Evolutionary conservation across 2,329 filamentous ascomycete species (phyloP).

Genomic region (Nigrograna mackinnonii): DNA sequence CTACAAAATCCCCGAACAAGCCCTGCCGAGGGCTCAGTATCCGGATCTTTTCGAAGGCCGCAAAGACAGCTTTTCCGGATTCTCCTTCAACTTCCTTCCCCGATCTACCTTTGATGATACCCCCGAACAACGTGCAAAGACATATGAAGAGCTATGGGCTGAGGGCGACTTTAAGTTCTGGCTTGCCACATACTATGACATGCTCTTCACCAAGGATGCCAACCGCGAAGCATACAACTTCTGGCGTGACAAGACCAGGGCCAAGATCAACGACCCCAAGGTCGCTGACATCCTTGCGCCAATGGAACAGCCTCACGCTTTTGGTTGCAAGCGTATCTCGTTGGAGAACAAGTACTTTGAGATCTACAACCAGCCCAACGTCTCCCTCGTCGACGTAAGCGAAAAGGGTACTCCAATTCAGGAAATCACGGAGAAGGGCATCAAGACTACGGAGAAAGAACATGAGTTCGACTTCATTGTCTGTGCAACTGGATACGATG

Average conservation of each 20-base stretch:
- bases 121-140: slow-evolving; percentile 17
- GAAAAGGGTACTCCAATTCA: slow-evolving; percentile 45
- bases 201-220: slow-evolving; percentile 36
- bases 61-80: slow-evolving; percentile 16
- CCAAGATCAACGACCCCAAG: slow-evolving; percentile 37
- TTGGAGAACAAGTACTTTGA: slow-evolving; percentile 40
- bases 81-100: slow-evolving; percentile 21
- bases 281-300: slow-evolving; percentile 47
- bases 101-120: slow-evolving; percentile 22
- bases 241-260: slow-evolving; percentile 45
- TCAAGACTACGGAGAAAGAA: slow-evolving; percentile 51
- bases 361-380: slow-evolving; percentile 46
- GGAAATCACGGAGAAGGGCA: slow-evolving; percentile 50
- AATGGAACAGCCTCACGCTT: slow-evolving; percentile 28
- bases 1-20: slow-evolving; percentile 46
- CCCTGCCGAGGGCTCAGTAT: slow-evolving; percentile 34
- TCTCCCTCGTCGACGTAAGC: slow-evolving; percentile 49
- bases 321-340: slow-evolving; percentile 25
- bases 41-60: slow-evolving; percentile 12
- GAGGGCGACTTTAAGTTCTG: slow-evolving; percentile 45
- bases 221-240: slow-evolving; percentile 45
- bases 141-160: slow-evolving; percentile 28
- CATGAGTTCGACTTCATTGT: slow-evolving; percentile 59
- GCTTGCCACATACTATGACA: slow-evolving; percentile 34
- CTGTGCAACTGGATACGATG: slow-evolving; percentile 48